Base-by-base conservation (phyloP, 2,329 filamentous ascomycete species). In the Bipolaris victoriae region DNA sequence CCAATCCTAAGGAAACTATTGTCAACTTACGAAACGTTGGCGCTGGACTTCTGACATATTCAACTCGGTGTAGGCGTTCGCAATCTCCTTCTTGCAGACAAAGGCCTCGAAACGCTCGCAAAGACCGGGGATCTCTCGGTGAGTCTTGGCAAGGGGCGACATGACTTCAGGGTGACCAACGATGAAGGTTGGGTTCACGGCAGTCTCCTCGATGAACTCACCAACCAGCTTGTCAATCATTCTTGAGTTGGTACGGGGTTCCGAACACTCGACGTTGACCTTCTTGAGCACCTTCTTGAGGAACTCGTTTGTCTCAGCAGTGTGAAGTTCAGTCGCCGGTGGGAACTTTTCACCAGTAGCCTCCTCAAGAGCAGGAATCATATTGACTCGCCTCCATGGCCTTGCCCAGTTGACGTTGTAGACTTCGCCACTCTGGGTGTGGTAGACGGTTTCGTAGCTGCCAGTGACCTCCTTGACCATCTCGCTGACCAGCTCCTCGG, bases 81-180 rank as follows among this genome's bases (percentile, higher is more conserved):
- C 90, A 67, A 98, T 97, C 77, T 98, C 94, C 86, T 95, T 96
- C 84, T 92, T 96, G 83, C 90, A 92, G 44, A 97, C 95, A 67
- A 99, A 99, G 10, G 91, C 93, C 80, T 99, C 95, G 78, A 98
- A 98, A 53, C 95, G 90, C 83, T 99, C 95, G 77, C 92, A 97
- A 91, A 99, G 66, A 69, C 67, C 95, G 51, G 89, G 85, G 62
- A 87, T 86, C 45, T 83, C 80, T 65, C 95, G 90, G 79, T 97
- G 91, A 78, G 93, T 93, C 85, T 99, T 99, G 82, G 95, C 95
- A 16, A 99, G 84, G 7, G 95, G 95, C 15, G 91, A 95, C 94
- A 98, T 96, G 84, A 92, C 89, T 73, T 90, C 77, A 10, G 79
- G 88, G 78, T 97, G 91, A n/a, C 90, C 90, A 6, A 84, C 89